Conservation (phyloP, 2,329 filamentous ascomycete genomes). For the Xylaria sp. region DNA sequence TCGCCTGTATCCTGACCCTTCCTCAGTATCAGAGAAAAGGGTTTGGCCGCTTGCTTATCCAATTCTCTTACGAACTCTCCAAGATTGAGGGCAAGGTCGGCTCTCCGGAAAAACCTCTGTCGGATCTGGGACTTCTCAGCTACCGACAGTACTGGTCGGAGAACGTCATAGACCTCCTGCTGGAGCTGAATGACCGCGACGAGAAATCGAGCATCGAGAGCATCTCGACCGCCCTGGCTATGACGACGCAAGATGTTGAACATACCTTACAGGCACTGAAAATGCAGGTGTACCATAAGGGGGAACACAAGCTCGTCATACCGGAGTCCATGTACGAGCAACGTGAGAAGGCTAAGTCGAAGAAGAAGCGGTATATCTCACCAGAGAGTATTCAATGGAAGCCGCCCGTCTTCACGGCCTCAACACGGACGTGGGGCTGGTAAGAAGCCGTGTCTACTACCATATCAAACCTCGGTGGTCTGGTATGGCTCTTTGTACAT, state of each 20-base stretch:
- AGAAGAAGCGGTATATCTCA: constrained; percentile 78
- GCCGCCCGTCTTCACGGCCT: constrained; percentile 90
- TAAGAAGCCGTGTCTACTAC: constrained; percentile 46
- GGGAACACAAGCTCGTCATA: constrained; percentile 93
- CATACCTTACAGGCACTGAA: constrained; percentile 92
- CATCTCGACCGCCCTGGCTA: constrained; percentile 78
- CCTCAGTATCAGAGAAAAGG: constrained; percentile 96
- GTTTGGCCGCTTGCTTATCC: constrained; percentile 90
- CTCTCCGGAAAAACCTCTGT: constrained; percentile 94
- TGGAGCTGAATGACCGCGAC: constrained; percentile 70
- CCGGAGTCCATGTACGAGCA: constrained; percentile 82
- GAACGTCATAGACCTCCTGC: constrained; percentile 85
- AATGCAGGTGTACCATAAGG: constrained; percentile 95
- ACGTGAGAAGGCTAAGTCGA: constrained; percentile 79
- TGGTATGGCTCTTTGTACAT: constrained; percentile 9
- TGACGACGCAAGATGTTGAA: constrained; percentile 97
- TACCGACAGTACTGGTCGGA: constrained; percentile 99
- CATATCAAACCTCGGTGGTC: neutral
- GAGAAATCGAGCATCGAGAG: constrained; percentile 84
- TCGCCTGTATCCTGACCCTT: constrained; percentile 95
- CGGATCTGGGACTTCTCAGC: constrained; percentile 88
- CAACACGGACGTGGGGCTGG: constrained; percentile 94
- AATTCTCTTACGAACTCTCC: constrained; percentile 96
- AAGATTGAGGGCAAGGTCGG: constrained; percentile 95
- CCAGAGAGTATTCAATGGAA: constrained; percentile 88